phyloP scores from a whole-genome alignment of 83 land plant species.

The Diphasiastrum complanatum region DNA sequence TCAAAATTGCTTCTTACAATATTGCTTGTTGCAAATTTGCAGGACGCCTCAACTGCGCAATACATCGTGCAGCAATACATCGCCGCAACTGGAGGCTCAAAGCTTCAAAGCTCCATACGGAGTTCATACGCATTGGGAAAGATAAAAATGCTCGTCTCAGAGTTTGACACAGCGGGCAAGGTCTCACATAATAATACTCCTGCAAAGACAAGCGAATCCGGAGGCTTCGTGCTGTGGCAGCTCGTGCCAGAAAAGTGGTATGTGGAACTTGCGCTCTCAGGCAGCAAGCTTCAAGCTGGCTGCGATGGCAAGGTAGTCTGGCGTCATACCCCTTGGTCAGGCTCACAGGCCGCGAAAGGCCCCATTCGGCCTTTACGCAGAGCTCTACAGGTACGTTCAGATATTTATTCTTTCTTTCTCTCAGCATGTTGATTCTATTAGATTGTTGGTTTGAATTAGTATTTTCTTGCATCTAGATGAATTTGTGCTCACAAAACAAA shows the following conservation, averaged over 20 bases:
- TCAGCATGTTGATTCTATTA: not conserved
- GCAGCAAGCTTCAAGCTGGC: not conserved
- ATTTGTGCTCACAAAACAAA: too few relatives aligned
- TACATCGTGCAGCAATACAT: conserved; percentile 70
- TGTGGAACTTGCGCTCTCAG: not conserved
- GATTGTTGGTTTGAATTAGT: too few relatives aligned
- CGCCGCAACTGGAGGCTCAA: conserved; percentile 53
- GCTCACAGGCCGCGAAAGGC: not conserved
- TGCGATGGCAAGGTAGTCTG: not conserved
- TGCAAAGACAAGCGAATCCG: not conserved
- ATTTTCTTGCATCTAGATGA: too few relatives aligned
- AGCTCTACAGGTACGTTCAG: not conserved
- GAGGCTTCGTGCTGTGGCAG: not conserved
- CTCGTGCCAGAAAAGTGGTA: not conserved
- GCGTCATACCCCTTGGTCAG: not conserved
- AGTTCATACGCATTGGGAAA: not conserved
- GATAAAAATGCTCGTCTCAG: not conserved
- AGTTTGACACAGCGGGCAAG: not conserved
- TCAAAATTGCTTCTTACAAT: too few relatives aligned
- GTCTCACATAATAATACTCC: not conserved
- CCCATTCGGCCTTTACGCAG: not conserved
- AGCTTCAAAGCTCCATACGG: conserved; percentile 5
- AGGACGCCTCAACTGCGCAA: conserved; percentile 61
- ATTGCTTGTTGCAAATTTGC: not conserved
- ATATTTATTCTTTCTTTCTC: too few relatives aligned